phyloP scores from a whole-genome alignment of 306 rosid genomes.

The Carpinus viminea region DNA sequence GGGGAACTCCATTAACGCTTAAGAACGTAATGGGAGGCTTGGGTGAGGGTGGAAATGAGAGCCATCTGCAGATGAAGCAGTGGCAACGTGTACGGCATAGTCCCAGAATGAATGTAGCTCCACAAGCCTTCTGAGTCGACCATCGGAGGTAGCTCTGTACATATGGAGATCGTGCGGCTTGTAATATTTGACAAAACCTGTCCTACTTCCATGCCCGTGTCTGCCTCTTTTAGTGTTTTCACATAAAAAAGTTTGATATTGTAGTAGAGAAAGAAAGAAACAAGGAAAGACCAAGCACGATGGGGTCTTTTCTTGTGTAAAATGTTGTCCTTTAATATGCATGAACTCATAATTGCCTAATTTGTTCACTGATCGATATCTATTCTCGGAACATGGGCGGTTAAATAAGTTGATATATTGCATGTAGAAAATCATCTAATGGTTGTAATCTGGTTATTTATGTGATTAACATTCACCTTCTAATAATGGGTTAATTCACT shows the following conservation, averaged over 20 bases:
- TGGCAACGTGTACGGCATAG: constrained; percentile 6
- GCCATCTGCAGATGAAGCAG: constrained; percentile 48
- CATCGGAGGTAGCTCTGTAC: background rate
- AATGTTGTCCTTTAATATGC: too few relatives aligned
- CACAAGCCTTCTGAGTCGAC: background rate
- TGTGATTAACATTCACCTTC: too few relatives aligned
- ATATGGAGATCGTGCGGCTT: background rate
- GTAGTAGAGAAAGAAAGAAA: background rate
- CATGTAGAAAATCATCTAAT: too few relatives aligned
- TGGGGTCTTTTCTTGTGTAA: too few relatives aligned
- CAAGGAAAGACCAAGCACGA: background rate
- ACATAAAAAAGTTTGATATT: too few relatives aligned
- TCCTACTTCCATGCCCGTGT: background rate
- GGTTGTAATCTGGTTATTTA: too few relatives aligned
- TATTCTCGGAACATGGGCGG: too few relatives aligned
- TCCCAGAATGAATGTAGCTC: constrained; percentile 3
- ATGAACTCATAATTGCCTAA: too few relatives aligned
- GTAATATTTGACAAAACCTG: too few relatives aligned
- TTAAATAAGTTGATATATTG: too few relatives aligned
- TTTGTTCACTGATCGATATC: too few relatives aligned
- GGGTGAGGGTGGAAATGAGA: constrained; percentile 37
- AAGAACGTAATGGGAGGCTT: constrained; percentile 30
- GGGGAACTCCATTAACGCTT: constrained; percentile 52
- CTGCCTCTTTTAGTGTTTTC: background rate
- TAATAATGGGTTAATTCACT: too few relatives aligned